phyloP scores from a whole-genome alignment of 2,329 filamentous ascomycete genomes.

The Clarireedia hainanense region DNA sequence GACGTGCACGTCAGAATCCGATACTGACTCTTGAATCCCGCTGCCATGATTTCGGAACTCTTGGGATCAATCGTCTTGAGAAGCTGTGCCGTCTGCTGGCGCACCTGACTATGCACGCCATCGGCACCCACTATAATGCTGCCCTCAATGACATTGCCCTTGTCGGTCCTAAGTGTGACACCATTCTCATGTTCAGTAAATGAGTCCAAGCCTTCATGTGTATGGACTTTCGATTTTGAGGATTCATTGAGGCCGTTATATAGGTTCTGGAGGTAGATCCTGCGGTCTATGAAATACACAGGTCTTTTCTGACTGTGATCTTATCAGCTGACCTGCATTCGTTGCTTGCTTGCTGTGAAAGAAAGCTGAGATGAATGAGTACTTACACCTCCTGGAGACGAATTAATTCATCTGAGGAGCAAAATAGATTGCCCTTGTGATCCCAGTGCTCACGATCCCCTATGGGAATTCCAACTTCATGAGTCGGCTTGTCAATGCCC shows the following conservation, averaged over 20 bases:
- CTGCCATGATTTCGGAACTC: conserved; percentile 2
- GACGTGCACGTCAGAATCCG: conserved; percentile 1
- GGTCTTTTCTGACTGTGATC: not conserved
- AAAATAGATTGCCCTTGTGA: not conserved
- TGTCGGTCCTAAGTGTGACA: not conserved
- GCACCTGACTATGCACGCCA: conserved; percentile 19
- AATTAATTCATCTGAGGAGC: conserved; percentile 2
- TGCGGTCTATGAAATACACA: not conserved
- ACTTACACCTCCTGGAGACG: conserved; percentile 4
- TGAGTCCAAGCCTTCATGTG: not conserved
- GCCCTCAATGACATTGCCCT: conserved; percentile 2
- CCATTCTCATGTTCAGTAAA: conserved; percentile 1
- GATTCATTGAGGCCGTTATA: conserved; percentile 1
- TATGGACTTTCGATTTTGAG: not conserved
- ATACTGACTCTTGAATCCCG: not conserved
- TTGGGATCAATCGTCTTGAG: not conserved
- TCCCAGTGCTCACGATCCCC: conserved; percentile 1
- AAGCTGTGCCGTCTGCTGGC: conserved; percentile 25
- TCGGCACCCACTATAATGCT: conserved; percentile 22
- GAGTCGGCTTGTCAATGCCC: not conserved
- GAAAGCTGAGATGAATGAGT: not conserved
- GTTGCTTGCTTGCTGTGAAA: not conserved
- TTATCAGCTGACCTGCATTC: not conserved
- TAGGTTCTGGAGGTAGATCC: not conserved
- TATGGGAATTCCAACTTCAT: conserved; percentile 2